Conservation (phyloP, 306 rosid genomes). For the Sindora glabra region DNA sequence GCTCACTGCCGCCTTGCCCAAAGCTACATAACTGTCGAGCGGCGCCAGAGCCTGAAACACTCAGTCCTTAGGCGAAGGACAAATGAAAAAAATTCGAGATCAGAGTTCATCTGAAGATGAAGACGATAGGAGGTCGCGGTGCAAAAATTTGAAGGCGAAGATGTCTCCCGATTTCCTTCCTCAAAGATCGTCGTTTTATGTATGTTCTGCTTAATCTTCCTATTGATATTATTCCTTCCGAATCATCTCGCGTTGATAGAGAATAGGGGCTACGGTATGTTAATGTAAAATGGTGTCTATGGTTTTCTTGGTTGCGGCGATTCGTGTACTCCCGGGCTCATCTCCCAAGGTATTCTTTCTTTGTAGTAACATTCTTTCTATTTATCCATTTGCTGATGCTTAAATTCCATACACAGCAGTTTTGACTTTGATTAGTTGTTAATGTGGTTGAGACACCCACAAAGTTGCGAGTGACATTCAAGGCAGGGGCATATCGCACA, state of each 20-base stretch:
- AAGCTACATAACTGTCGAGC: too few relatives aligned
- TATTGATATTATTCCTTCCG: too few relatives aligned
- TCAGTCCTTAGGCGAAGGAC: too few relatives aligned
- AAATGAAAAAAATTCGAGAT: too few relatives aligned
- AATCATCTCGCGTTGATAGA: too few relatives aligned
- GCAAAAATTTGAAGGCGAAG: constrained; percentile 19
- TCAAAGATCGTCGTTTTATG: constrained; percentile 32
- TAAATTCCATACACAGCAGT: neutral
- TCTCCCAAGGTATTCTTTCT: too few relatives aligned
- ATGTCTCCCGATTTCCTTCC: constrained; percentile 50
- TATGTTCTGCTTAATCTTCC: neutral
- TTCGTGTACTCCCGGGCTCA: constrained; percentile 65
- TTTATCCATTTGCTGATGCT: neutral
- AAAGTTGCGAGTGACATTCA: constrained; percentile 79
- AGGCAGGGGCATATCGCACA: constrained; percentile 68
- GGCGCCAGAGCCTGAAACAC: too few relatives aligned
- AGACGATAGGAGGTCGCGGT: neutral
- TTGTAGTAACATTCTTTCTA: too few relatives aligned
- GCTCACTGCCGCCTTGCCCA: too few relatives aligned
- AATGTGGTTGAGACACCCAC: constrained; percentile 1
- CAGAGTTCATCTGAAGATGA: too few relatives aligned
- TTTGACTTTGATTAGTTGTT: neutral
- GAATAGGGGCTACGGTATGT: too few relatives aligned
- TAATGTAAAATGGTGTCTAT: constrained; percentile 34
- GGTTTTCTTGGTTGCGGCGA: constrained; percentile 82